Base-by-base conservation (phyloP, 768 basidiomycete genomes). In the Rhodotorula diobovata region DNA sequence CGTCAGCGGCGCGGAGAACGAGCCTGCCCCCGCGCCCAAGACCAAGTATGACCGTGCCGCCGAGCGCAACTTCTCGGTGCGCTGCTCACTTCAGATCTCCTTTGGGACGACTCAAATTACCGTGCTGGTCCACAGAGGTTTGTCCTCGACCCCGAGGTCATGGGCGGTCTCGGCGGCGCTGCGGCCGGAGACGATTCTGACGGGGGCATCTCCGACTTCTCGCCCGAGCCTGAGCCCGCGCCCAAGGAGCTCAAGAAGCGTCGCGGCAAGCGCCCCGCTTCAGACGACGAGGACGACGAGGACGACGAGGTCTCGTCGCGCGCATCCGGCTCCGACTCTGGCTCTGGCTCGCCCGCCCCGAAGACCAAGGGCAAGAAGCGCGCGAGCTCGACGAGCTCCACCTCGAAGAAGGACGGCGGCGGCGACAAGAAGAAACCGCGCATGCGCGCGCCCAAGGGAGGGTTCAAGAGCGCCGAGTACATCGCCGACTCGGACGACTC, bases 401-500 rank as follows among this genome's bases (percentile, higher is more conserved):
- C 21, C 18, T 9, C 12, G 35, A 12, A 39, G 48, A 30, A 48
- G 30, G 35, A 25, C 46, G 41, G 41, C 41, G 41, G 41, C 41
- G 41, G 41, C 41, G n/a, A n/a, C n/a, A 23, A 8, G 43, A 46
- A 46, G 45, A 37, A 21, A 9, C 34, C 61, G 45, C 9, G 28
- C 46, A 9, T 21, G 12, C 21, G 32, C 21, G 25, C 12, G 34
- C 18, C 20, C 32, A 30, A 45, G 32, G 16, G 32, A 32, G 50
- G 21, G 45, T 46, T 41, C 59, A 67, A 67, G 66, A 59, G 57
- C 35, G 43, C 39, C 41, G 59, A 53, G 39, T 54, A 16, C 25
- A 30, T 67, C 34, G 43, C 9, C 60, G 66, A 67, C 15, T 51
- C 66, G 66, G 66, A 67, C 41, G 61, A 63, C 51, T 63, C 61